Percentiles rank a stretch among this genome's conserved stretches.
phyloP scores from a whole-genome alignment of 2,329 filamentous ascomycete genomes.

The Colletotrichum brevisporum region DNA sequence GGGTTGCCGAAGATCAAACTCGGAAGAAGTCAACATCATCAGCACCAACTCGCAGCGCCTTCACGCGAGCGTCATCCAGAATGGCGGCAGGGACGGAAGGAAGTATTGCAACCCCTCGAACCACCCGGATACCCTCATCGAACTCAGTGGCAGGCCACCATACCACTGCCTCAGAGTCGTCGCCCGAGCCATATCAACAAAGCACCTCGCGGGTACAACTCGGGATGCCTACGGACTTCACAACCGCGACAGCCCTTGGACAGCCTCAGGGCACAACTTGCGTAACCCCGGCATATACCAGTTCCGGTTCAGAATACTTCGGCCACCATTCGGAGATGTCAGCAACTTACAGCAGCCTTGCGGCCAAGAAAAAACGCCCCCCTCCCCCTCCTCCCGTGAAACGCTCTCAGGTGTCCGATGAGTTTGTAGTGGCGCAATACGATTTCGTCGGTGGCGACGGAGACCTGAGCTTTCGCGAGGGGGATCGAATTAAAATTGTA shows the following conservation, averaged over 20 bases:
- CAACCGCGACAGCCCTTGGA: conserved; percentile 59
- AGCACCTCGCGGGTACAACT: conserved; percentile 46
- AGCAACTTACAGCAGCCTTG: conserved; percentile 39
- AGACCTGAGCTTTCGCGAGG: conserved; percentile 82
- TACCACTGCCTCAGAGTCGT: conserved; percentile 33
- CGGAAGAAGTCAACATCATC: conserved; percentile 46
- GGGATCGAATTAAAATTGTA: conserved; percentile 81
- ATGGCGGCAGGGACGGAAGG: conserved; percentile 48
- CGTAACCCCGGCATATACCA: conserved; percentile 44
- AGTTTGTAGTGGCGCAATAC: conserved; percentile 81
- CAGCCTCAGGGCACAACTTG: conserved; percentile 49
- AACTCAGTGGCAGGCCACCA: conserved; percentile 44
- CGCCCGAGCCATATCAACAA: conserved; percentile 48
- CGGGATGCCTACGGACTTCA: conserved; percentile 59
- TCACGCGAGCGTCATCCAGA: conserved; percentile 57
- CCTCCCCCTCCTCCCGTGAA: conserved; percentile 79
- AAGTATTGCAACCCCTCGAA: conserved; percentile 48
- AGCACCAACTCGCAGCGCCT: conserved; percentile 50
- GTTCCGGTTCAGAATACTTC: conserved; percentile 50
- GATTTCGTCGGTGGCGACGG: conserved; percentile 81
- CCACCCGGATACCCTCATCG: conserved; percentile 54
- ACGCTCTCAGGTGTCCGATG: conserved; percentile 62
- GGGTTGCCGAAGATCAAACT: conserved; percentile 50
- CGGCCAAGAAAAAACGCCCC: conserved; percentile 73
- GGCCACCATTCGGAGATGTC: conserved; percentile 42